Percentiles rank a stretch among this genome's conserved stretches.
Evolutionary conservation across 129 eudicot genomes (phyloP).

Genomic region (Solidago caesia): DNA sequence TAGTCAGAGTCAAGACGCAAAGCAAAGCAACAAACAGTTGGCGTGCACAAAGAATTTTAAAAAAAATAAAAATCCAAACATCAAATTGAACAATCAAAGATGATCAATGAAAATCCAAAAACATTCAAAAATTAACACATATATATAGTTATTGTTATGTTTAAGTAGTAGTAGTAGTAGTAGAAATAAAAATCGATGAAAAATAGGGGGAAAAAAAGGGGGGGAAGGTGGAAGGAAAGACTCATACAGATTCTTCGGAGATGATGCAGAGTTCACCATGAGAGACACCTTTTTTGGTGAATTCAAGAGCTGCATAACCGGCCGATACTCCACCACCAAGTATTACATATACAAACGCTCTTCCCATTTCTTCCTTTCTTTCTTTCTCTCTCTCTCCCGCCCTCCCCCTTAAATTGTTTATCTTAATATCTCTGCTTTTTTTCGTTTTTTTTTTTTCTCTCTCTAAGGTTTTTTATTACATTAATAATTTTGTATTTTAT

Average conservation of each 20-base stretch:
- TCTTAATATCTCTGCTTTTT: conserved; percentile 15
- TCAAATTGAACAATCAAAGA: conserved; percentile 15
- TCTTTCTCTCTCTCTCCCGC: conserved; percentile 29
- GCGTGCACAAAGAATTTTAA: conserved; percentile 11
- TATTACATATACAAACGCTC: conserved; percentile 88
- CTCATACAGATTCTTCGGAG: conserved; percentile 81
- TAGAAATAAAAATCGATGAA: conserved; percentile 13
- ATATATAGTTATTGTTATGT: not conserved
- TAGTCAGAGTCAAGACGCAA: conserved; percentile 15
- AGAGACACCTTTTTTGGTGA: conserved; percentile 71
- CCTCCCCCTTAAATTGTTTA: conserved; percentile 35
- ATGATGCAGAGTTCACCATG: conserved; percentile 96
- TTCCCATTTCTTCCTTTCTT: conserved; percentile 51
- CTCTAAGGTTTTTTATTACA: conserved; percentile 1
- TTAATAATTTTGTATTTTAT: not conserved
- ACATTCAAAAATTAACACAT: not conserved
- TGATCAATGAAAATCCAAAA: conserved; percentile 15
- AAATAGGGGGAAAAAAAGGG: conserved; percentile 11
- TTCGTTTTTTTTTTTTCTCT: conserved; percentile 34
- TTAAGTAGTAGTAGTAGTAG: not conserved
- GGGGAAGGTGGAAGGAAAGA: too few species aligned
- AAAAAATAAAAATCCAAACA: conserved; percentile 22
- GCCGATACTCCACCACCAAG: conserved; percentile 98
- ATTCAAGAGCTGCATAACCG: conserved; percentile 97
- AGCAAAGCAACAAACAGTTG: conserved; percentile 32